These are phyloP conservation scores for Thraustochytrium sp. DNA, from an alignment of 352 stramenopile species.

Conservation along the genomic window DNA sequence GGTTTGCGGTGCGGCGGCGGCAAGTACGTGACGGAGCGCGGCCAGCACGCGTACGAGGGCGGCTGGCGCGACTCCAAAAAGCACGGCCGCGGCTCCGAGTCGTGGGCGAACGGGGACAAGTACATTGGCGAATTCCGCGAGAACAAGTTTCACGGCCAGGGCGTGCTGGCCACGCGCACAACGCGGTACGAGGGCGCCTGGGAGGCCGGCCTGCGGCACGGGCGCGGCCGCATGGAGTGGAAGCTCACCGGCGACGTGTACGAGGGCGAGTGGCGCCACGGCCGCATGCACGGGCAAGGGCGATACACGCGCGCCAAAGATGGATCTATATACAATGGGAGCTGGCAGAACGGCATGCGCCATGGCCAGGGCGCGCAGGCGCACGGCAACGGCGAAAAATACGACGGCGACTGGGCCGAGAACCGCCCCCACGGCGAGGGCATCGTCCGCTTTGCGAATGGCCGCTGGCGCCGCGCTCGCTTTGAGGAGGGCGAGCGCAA, in stretches of 20 bases:
- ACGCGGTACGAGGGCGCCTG: slow-evolving; percentile 54
- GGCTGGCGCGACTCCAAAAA: slow-evolving; percentile 49
- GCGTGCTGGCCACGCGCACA: not conserved
- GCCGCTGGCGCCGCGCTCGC: not conserved
- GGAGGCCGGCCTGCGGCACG: slow-evolving; percentile 33
- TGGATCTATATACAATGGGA: not conserved
- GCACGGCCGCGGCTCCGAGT: slow-evolving; percentile 54
- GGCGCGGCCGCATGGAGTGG: slow-evolving; percentile 53
- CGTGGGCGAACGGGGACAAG: slow-evolving; percentile 46
- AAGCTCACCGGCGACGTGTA: slow-evolving; percentile 65
- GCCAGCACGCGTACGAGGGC: slow-evolving; percentile 54
- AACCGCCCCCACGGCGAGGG: slow-evolving; percentile 8
- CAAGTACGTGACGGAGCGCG: slow-evolving; percentile 58
- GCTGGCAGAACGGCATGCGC: not conserved
- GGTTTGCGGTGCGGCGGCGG: slow-evolving; percentile 72
- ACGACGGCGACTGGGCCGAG: slow-evolving; percentile 15
- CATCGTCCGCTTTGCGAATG: not conserved
- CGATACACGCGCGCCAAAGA: not conserved
- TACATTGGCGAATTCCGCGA: slow-evolving; percentile 36
- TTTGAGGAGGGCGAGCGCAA: slow-evolving; percentile 23
- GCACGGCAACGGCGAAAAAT: slow-evolving; percentile 16
- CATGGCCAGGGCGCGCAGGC: slow-evolving; percentile 19
- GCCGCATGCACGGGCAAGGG: slow-evolving; percentile 33
- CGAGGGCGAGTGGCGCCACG: slow-evolving; percentile 72
- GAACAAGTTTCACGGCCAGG: slow-evolving; percentile 43